Evolutionary conservation across 2,329 filamentous ascomycete species (phyloP).

Genomic region (Didymella keratinophila): DNA sequence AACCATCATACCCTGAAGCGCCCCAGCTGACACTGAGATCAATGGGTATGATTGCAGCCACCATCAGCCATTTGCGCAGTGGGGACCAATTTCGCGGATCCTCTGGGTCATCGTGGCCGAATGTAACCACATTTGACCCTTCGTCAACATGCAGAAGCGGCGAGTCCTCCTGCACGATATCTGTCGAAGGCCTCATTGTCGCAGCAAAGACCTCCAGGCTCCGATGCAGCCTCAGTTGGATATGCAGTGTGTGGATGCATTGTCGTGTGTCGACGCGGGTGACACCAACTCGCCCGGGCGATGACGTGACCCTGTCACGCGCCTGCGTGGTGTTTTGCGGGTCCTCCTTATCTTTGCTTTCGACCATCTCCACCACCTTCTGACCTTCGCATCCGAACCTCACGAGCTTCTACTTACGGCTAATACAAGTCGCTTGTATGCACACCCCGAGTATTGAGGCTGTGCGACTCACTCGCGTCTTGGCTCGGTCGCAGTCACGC

Average conservation of each 20-base stretch:
- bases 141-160: constrained; percentile 17
- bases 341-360: constrained; percentile 14
- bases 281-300: background rate
- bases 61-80: constrained; percentile 47
- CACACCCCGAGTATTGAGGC: background rate
- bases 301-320: constrained; percentile 22
- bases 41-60: constrained; percentile 47
- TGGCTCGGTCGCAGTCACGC: constrained; percentile 27
- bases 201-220: background rate
- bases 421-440: constrained; percentile 1
- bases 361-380: background rate
- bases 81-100: constrained; percentile 48
- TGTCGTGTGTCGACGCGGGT: background rate
- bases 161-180: constrained; percentile 14
- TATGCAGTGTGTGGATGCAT: background rate
- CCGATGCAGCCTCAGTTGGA: background rate
- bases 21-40: constrained; percentile 53
- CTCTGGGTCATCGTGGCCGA: constrained; percentile 32
- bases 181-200: constrained; percentile 13
- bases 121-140: constrained; percentile 23
- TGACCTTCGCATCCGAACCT: background rate
- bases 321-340: constrained; percentile 19
- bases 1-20: constrained; percentile 50
- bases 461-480: constrained; percentile 5
- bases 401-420: constrained; percentile 4